Evolutionary conservation across 768 basidiomycete species (phyloP), one percentile per base, ranked within the genome.

Genomic region (Phanerodontia chrysosporium): DNA sequence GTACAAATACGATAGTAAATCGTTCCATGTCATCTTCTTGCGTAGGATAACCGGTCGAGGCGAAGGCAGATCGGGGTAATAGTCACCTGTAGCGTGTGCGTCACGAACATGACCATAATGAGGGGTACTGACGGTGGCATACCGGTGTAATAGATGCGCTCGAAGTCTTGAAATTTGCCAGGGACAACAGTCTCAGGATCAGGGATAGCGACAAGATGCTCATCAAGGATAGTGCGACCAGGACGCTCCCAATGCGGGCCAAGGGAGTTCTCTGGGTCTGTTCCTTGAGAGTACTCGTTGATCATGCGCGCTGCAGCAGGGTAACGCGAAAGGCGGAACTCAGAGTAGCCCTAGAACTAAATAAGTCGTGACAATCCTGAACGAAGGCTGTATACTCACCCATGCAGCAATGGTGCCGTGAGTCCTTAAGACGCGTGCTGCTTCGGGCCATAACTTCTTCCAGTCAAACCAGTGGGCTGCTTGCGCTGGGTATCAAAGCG

Each of bases 381-480:
- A 29, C 14, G 32, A 27, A 30, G 48, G 36, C 24, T 21, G 8
- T 24, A 30, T 28, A 32, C 79, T 42, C 59, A 89, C 90, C 86
- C 89, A 92, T 66, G 86, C 85, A 4, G 88, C 89, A 12, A 83
- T 83, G 1, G 82, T 85, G 2, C 89, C 91, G 16, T 82, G 79
- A 8, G 75, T 77, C 51, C 80, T 76, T 44, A 92, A 72, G 8
- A 88, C 78, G 2, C 87, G 76, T 12, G 77, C 75, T 0, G 83
- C 74, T 70, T 92, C 86, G 2, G 79, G 81, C 89, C 90, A 93
- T 7, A 87, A 76, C 64, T 80, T 82, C 6, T 72, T 69, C 80
- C 85, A 89, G 65, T 92, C 79, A 66, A 92, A 93, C 90, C 90
- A 92, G 67, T 93, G 91, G 2, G 83, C 83, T 0, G 90, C 84